Evolutionary conservation across 1,139 yeast species (phyloP), one percentile per base, ranked within the genome.

Genomic region (Petasospora rhodanensis): DNA sequence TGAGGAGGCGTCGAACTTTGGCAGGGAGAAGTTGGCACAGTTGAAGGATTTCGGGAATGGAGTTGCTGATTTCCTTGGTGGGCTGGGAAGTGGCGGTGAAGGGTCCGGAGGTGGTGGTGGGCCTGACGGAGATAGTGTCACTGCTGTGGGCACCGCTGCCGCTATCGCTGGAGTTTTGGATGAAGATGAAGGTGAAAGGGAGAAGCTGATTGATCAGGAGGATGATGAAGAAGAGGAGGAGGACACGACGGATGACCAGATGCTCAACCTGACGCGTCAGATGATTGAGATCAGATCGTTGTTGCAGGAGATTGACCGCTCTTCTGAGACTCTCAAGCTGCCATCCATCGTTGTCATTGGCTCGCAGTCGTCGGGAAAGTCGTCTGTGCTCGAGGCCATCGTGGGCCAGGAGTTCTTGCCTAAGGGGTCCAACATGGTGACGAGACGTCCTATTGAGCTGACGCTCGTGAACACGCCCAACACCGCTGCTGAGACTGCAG

Each of bases 291-390:
- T 93, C 38, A 70, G 97, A 53, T 74, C 79, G 34, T 72, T 91
- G 28, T 65, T 93, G 34, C 74, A 83, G 38, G 77, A 75, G 41
- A 76, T 93, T 14, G 94, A 87, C 52, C 80, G 82, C 41, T 62
- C 70, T 0, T 66, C 81, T 5, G 89, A 86, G 25, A 74, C 85
- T 10, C 66, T 91, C 28, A 84, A 80, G 44, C 65, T 93, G 25
- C 98, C 98, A 2, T 83, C 96, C 0, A 93, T 93, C 47, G 98
- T 93, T 13, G 98, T 93, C 2, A 76, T 93, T 46, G 98, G 99
- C 0, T 91, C 98, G 2, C 98, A 93, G 62, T 84, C 96, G 9
- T 85, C 96, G 32, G 99, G 99, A 33, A 89, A 89, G 58, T 84
- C 96, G 0, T 87, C 96, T 1, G 97, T 89, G 1, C 68, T 89